A percentile compares a stretch with the other conserved stretches of the same genome.
Evolutionary conservation across 176 grass and related monocot genomes (phyloP).

Genomic region (Ananas comosus): DNA sequence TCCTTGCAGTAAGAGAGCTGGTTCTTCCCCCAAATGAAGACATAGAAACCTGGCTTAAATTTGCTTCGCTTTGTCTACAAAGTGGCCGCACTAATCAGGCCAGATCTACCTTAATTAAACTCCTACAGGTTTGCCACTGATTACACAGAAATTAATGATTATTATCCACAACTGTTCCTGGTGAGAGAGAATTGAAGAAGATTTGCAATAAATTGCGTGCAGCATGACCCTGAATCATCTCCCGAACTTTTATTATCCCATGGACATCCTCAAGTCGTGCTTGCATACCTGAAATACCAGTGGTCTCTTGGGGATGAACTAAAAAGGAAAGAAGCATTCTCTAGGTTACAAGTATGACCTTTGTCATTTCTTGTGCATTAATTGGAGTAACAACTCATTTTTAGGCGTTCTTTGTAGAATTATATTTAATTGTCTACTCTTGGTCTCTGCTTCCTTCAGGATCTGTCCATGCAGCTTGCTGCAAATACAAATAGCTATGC

Average conservation of each 20-base stretch:
- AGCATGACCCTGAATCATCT: slow-evolving; percentile 90
- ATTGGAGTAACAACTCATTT: slow-evolving; percentile 16
- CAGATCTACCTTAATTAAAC: slow-evolving; percentile 92
- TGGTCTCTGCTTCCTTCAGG: slow-evolving; percentile 35
- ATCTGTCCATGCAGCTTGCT: slow-evolving; percentile 63
- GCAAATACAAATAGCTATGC: slow-evolving; percentile 41
- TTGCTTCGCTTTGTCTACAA: slow-evolving; percentile 94
- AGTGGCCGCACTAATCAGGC: slow-evolving; percentile 92
- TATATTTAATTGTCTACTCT: slow-evolving; percentile 15
- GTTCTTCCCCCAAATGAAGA: slow-evolving; percentile 98
- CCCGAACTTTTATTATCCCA: slow-evolving; percentile 48
- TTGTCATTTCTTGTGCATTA: neutral
- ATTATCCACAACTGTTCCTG: slow-evolving; percentile 1
- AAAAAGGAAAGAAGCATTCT: slow-evolving; percentile 79
- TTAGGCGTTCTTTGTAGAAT: neutral
- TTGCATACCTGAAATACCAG: slow-evolving; percentile 87
- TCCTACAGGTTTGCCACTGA: slow-evolving; percentile 52
- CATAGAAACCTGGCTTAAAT: slow-evolving; percentile 95
- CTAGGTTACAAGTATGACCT: slow-evolving; percentile 61
- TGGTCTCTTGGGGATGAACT: slow-evolving; percentile 86
- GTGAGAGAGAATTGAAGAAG: slow-evolving; percentile 15
- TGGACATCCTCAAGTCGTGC: slow-evolving; percentile 85
- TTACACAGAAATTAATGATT: neutral
- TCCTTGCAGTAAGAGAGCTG: slow-evolving; percentile 85
- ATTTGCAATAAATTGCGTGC: slow-evolving; percentile 11